A percentile compares a stretch with the other conserved stretches of the same genome.
phyloP scores from a whole-genome alignment of 495 filamentous ascomycete species.

The Aspergillus sparsus region DNA sequence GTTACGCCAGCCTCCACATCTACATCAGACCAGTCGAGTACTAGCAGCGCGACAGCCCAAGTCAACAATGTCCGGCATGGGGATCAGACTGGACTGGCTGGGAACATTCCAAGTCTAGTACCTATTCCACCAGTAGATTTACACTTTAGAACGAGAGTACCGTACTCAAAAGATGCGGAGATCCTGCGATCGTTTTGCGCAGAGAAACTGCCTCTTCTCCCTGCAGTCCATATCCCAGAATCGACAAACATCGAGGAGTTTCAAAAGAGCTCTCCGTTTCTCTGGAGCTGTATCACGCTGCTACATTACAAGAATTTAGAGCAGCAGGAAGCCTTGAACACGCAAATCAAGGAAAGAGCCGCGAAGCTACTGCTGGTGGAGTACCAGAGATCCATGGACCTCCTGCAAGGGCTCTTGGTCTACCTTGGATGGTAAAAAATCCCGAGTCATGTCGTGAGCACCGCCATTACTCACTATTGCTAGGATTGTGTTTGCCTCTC shows the following conservation, averaged over 20 bases:
- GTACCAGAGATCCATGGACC: slow-evolving; percentile 7
- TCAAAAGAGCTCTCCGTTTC: slow-evolving; percentile 10
- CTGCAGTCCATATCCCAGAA: slow-evolving; percentile 12
- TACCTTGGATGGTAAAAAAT: slow-evolving; percentile 15
- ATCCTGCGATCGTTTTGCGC: slow-evolving; percentile 3
- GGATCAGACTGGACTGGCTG: too few species aligned
- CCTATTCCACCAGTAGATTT: neutral
- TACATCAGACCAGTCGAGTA: neutral
- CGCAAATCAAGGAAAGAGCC: slow-evolving; percentile 1
- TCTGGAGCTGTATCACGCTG: slow-evolving; percentile 14
- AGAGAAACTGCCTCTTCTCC: slow-evolving; percentile 4
- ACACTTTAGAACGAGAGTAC: neutral
- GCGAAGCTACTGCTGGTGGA: slow-evolving; percentile 12
- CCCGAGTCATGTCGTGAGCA: neutral
- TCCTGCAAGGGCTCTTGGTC: slow-evolving; percentile 16
- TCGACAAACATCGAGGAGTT: neutral
- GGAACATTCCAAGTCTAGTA: too few species aligned
- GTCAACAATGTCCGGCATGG: too few species aligned
- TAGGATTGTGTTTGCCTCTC: slow-evolving; percentile 12
- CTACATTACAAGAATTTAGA: slow-evolving; percentile 3
- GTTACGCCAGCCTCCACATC: neutral
- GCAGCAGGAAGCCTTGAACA: neutral
- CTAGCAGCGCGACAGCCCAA: neutral
- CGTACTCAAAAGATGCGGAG: neutral
- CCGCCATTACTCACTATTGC: neutral